phyloP scores from a whole-genome alignment of 1,139 yeast genomes.

The Meyerozyma elateridarum region DNA sequence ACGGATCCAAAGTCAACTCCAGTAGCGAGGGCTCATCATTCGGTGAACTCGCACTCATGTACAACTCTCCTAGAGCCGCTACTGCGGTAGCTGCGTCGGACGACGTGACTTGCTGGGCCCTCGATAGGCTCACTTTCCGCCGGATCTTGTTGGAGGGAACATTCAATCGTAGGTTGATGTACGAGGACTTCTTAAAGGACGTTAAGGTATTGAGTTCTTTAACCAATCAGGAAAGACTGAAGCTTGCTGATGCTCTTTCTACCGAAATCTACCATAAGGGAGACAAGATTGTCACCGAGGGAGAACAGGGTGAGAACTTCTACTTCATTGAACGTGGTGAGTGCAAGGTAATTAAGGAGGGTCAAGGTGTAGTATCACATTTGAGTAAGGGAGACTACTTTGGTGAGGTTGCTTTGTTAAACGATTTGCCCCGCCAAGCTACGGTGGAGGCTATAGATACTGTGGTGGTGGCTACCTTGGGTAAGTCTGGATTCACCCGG shows the following conservation, averaged over 20 bases:
- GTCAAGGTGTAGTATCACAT: constrained; percentile 56
- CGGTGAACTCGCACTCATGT: constrained; percentile 96
- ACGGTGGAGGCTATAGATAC: constrained; percentile 75
- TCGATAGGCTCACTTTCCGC: constrained; percentile 87
- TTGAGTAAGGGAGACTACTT: constrained; percentile 85
- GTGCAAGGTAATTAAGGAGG: constrained; percentile 64
- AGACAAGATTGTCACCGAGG: constrained; percentile 74
- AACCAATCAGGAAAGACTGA: constrained; percentile 80
- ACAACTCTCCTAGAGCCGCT: constrained; percentile 97
- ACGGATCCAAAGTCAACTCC: constrained; percentile 67
- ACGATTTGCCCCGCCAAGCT: constrained; percentile 92
- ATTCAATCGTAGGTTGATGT: constrained; percentile 82
- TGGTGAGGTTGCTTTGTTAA: constrained; percentile 90
- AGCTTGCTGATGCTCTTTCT: constrained; percentile 89
- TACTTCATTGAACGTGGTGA: constrained; percentile 85
- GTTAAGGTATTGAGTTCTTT: constrained; percentile 74
- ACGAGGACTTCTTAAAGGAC: constrained; percentile 82
- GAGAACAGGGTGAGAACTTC: constrained; percentile 88
- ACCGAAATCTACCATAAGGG: constrained; percentile 73
- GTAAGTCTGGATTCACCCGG: constrained; percentile 90
- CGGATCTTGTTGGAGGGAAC: constrained; percentile 87
- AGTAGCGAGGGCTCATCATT: constrained; percentile 85
- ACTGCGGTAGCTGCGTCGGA: constrained; percentile 76
- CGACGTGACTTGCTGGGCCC: constrained; percentile 72
- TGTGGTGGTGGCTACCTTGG: constrained; percentile 85